A percentile compares a stretch with the other conserved stretches of the same genome.
phyloP scores from a whole-genome alignment of 129 eudicot species.

The Sambucus nigra region DNA sequence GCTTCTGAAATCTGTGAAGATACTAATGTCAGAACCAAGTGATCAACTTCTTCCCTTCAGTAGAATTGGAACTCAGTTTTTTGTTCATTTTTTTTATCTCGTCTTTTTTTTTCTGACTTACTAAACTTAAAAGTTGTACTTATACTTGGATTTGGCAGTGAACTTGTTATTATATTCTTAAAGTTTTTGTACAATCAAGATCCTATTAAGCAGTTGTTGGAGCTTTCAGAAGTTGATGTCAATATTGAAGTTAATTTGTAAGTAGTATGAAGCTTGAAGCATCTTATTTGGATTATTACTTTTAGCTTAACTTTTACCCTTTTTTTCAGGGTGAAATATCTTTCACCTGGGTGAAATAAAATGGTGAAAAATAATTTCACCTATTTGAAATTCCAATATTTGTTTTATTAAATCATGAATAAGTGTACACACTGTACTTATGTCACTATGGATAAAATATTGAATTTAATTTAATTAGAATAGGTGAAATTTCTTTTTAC shows the following conservation, averaged over 20 bases:
- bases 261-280: constrained; percentile 19
- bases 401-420: too few species aligned
- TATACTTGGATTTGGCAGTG: constrained; percentile 47
- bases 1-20: constrained; percentile 85
- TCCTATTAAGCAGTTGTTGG: constrained; percentile 70
- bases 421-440: too few species aligned
- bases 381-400: background rate
- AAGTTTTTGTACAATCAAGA: constrained; percentile 91
- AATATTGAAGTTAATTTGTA: constrained; percentile 63
- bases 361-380: too few species aligned
- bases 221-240: constrained; percentile 40
- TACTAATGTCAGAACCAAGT: constrained; percentile 88
- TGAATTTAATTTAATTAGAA: too few species aligned
- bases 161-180: constrained; percentile 76
- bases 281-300: too few species aligned
- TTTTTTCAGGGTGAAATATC: too few species aligned
- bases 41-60: constrained; percentile 71
- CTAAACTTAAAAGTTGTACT: background rate
- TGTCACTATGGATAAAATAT: too few species aligned
- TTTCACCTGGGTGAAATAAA: too few species aligned
- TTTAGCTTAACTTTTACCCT: too few species aligned
- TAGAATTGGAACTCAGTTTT: constrained; percentile 37
- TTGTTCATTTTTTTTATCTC: background rate
- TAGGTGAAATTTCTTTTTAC: too few species aligned
- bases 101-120: constrained; percentile 4